Percentiles rank a stretch among this genome's conserved stretches.
Evolutionary conservation across 805 yeast species (phyloP).

Genomic region (Candida awuae): DNA sequence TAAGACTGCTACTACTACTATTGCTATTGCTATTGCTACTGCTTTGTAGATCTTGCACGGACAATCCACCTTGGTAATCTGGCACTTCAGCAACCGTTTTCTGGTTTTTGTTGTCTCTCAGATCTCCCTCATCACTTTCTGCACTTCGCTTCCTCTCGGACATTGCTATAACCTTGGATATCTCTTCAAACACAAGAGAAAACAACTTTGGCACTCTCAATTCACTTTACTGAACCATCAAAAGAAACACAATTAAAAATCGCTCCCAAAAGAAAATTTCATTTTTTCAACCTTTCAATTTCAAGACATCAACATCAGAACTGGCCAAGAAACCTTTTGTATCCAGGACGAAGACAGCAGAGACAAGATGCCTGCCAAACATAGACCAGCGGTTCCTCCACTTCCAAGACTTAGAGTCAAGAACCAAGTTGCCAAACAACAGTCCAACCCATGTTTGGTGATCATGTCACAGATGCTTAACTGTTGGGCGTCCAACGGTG

Average conservation of each 20-base stretch:
- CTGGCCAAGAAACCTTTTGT: too few relatives aligned
- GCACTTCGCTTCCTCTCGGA: not conserved
- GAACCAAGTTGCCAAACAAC: constrained; percentile 49
- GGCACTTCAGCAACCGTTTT: not conserved
- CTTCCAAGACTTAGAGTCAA: constrained; percentile 66
- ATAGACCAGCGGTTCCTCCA: constrained; percentile 45
- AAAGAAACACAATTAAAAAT: too few relatives aligned
- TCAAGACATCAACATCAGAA: too few relatives aligned
- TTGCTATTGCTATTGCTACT: not conserved
- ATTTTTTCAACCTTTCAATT: too few relatives aligned
- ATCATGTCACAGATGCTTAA: constrained; percentile 77
- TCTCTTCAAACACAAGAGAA: too few relatives aligned
- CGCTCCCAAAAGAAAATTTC: too few relatives aligned
- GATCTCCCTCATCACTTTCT: not conserved
- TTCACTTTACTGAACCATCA: too few relatives aligned
- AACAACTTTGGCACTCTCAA: too few relatives aligned
- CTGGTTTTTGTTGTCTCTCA: not conserved
- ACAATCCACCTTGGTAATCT: not conserved
- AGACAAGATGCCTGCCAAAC: constrained; percentile 9
- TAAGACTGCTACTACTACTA: too few relatives aligned
- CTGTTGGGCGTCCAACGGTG: constrained; percentile 96
- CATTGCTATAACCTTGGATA: too few relatives aligned
- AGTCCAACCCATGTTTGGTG: constrained; percentile 67
- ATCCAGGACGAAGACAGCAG: too few relatives aligned
- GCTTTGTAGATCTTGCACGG: not conserved